Evolutionary conservation across 495 filamentous ascomycete species (phyloP), one percentile per base, ranked within the genome.

Genomic region (Neurospora pannonica): DNA sequence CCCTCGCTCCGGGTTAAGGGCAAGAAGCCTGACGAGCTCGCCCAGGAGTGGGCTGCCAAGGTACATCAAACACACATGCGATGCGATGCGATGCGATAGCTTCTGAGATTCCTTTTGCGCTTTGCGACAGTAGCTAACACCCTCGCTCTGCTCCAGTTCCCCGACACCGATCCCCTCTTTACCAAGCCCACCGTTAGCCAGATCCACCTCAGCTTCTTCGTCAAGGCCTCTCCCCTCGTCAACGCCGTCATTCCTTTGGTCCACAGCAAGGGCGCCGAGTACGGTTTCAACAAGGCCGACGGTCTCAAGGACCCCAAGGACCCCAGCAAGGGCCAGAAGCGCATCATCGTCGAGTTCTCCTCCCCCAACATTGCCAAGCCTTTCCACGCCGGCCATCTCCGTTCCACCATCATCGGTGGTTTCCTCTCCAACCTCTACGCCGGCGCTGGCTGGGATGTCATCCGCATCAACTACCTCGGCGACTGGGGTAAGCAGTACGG

Each of bases 191-290:
- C 84, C 28, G 82, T 84, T 19, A 78, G 82, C 74, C 91, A 90
- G 71, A 86, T 89, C 69, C 95, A 93, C 78, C 77, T 98, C 17
- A 89, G 91, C 76, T 97, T 98, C 86, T 96, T 92, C 86, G 91
- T 92, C 86, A 91, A 90, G 78, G 82, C 86, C 17, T 79, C 83
- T 1, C 86, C 89, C 37, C 84, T 94, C 42, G 80, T 87, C 70
- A 79, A 89, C 71, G 82, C 89, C 13, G 85, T 95, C 38, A 85
- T 96, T 67, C 85, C 87, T 15, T 86, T 88, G 38, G 90, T 95
- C 72, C 85, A 92, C 36, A 82, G 85, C 42, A 82, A 87, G 70
- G 91, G 91, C 78, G 77, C 81, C 15, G 84, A 86, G 7, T 97
- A 88, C 74, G 94, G 94, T 71, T 85, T 83, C 74, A 92, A 94